These are phyloP conservation scores for Aegilops longissima DNA, from an alignment of 176 grass and related monocot genomes.

Conservation along the genomic window DNA sequence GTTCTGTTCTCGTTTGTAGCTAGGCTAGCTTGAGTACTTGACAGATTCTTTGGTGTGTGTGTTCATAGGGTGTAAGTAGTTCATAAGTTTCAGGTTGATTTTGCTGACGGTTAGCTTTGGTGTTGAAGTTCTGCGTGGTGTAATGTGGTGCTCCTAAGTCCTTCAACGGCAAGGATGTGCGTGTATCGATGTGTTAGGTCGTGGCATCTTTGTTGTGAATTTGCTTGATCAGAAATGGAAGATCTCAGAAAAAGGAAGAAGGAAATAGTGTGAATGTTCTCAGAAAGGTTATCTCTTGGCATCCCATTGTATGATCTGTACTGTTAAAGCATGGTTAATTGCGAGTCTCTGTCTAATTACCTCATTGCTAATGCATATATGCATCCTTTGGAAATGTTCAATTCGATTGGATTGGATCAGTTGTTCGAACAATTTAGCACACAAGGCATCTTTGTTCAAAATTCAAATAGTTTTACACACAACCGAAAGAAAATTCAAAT, in stretches of 20 bases:
- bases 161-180: slow-evolving; percentile 38
- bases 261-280: neutral
- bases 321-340: neutral
- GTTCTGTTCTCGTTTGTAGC: slow-evolving; percentile 8
- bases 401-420: neutral
- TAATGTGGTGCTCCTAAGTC: slow-evolving; percentile 31
- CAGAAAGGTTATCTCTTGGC: neutral
- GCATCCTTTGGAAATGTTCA: neutral
- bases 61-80: slow-evolving; percentile 22
- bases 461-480: neutral
- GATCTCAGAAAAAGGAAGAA: neutral
- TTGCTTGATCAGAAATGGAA: neutral
- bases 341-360: neutral
- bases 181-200: neutral
- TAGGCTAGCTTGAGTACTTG: neutral
- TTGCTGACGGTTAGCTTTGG: slow-evolving; percentile 3
- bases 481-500: neutral
- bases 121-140: neutral
- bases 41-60: slow-evolving; percentile 41
- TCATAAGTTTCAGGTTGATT: neutral
- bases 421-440: neutral
- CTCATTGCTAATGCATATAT: neutral
- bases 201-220: neutral
- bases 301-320: slow-evolving; percentile 9
- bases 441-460: neutral